Conservation (phyloP, 805 yeast species). For the Saccharomycopsis amapae region DNA sequence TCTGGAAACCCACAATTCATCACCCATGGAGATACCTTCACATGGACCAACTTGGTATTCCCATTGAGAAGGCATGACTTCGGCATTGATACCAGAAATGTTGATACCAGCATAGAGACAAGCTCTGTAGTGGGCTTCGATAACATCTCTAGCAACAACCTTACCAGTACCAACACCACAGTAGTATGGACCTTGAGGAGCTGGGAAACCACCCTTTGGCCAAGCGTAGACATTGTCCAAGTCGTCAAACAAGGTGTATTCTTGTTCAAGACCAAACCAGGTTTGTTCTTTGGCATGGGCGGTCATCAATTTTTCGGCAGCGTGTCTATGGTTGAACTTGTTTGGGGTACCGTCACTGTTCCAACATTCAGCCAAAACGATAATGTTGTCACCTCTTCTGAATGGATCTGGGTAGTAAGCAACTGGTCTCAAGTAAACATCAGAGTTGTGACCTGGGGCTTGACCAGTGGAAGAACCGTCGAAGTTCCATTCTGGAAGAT, state of each 20-base stretch:
- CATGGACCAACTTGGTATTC: constrained; percentile 99
- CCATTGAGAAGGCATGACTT: constrained; percentile 99
- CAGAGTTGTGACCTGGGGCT: constrained; percentile 98
- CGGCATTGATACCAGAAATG: constrained; percentile 97
- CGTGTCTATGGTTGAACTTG: constrained; percentile 97
- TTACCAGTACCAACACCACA: constrained; percentile 99
- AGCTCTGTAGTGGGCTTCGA: constrained; percentile 99
- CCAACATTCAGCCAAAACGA: constrained; percentile 95
- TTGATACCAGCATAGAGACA: constrained; percentile 87
- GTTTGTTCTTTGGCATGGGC: constrained; percentile 79
- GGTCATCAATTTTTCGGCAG: constrained; percentile 88
- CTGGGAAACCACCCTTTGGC: constrained; percentile 99
- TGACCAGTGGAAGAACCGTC: constrained; percentile 98
- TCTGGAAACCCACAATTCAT: constrained; percentile 94
- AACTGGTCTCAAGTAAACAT: constrained; percentile 90
- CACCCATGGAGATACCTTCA: constrained; percentile 94
- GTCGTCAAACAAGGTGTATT: constrained; percentile 92
- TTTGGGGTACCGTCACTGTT: constrained; percentile 99
- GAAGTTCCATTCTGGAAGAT: constrained; percentile 98
- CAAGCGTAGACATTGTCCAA: constrained; percentile 89
- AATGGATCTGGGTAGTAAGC: constrained; percentile 95
- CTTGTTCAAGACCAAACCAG: constrained; percentile 99
- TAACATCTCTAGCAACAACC: constrained; percentile 95
- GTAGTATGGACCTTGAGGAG: constrained; percentile 99
- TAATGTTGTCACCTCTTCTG: constrained; percentile 95